A percentile compares a stretch with the other conserved stretches of the same genome.
Conservation (phyloP, 1,284 basidiomycete species). For the Takashimella tepidaria region DNA sequence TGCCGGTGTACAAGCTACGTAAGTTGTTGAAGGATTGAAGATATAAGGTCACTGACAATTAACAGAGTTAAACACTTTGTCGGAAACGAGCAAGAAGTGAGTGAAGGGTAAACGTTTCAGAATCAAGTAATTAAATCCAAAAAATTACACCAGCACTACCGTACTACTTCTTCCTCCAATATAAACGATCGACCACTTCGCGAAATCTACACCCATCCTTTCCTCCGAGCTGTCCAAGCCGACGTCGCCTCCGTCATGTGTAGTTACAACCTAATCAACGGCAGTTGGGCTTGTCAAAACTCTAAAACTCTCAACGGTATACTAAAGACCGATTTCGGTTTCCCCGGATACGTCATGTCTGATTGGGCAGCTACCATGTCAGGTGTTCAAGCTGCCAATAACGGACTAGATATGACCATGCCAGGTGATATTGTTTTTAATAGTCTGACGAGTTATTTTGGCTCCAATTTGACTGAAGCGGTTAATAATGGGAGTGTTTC, state of each 20-base stretch:
- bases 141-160: slow-evolving; percentile 22
- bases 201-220: slow-evolving; percentile 51
- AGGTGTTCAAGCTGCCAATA: slow-evolving; percentile 51
- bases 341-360: slow-evolving; percentile 65
- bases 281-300: slow-evolving; percentile 64
- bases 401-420: slow-evolving; percentile 61
- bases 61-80: slow-evolving; percentile 62
- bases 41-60: not conserved
- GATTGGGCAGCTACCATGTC: slow-evolving; percentile 64
- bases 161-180: slow-evolving; percentile 57
- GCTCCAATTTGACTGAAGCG: slow-evolving; percentile 53
- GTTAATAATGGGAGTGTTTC: slow-evolving; percentile 57
- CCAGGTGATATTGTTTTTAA: slow-evolving; percentile 61
- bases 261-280: slow-evolving; percentile 59
- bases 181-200: slow-evolving; percentile 68
- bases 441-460: slow-evolving; percentile 51
- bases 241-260: slow-evolving; percentile 75
- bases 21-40: slow-evolving; percentile 5
- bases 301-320: slow-evolving; percentile 62
- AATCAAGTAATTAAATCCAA: not conserved
- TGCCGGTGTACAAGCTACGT: slow-evolving; percentile 59
- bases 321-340: slow-evolving; percentile 67
- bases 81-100: slow-evolving; percentile 41
- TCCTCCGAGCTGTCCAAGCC: slow-evolving; percentile 67
- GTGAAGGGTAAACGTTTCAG: not conserved